These are phyloP conservation scores for Brassica juncea DNA, from an alignment of 345 rosid genomes.

Conservation along the genomic window DNA sequence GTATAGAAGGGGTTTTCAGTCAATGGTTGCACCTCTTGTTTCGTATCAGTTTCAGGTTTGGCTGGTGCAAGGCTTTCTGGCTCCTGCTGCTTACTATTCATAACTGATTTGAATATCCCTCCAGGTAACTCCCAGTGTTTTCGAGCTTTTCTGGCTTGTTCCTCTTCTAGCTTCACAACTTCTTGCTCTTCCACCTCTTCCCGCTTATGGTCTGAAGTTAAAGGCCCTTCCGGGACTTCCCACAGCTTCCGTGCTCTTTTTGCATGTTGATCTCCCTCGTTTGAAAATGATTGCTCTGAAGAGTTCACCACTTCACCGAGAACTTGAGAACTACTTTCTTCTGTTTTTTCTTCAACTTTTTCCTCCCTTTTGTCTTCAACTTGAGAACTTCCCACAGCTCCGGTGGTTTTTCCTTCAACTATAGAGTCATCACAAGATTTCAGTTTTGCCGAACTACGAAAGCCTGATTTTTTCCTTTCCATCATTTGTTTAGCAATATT, in stretches of 20 bases:
- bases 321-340: slow-evolving; percentile 34
- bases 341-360: slow-evolving; percentile 41
- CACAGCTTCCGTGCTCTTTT: slow-evolving; percentile 39
- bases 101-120: slow-evolving; percentile 34
- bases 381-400: slow-evolving; percentile 20
- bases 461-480: slow-evolving; percentile 68
- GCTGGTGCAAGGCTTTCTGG: slow-evolving; percentile 38
- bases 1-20: slow-evolving; percentile 40
- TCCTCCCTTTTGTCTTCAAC: slow-evolving; percentile 37
- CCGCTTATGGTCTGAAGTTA: slow-evolving; percentile 36
- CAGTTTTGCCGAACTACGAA: slow-evolving; percentile 43
- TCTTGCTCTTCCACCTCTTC: slow-evolving; percentile 44
- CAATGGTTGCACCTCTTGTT: slow-evolving; percentile 37
- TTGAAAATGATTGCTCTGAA: slow-evolving; percentile 28
- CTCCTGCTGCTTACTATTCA: slow-evolving; percentile 39
- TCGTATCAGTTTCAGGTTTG: slow-evolving; percentile 37
- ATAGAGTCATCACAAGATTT: slow-evolving; percentile 39
- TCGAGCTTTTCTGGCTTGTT: slow-evolving; percentile 39
- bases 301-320: slow-evolving; percentile 22
- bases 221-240: slow-evolving; percentile 34
- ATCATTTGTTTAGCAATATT: slow-evolving; percentile 71
- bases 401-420: slow-evolving; percentile 32
- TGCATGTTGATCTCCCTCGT: slow-evolving; percentile 39
- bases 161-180: slow-evolving; percentile 42
- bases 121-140: slow-evolving; percentile 44